These are phyloP conservation scores for Fusarium haematococcum DNA, from an alignment of 2,329 filamentous ascomycete species.

Conservation along the genomic window DNA sequence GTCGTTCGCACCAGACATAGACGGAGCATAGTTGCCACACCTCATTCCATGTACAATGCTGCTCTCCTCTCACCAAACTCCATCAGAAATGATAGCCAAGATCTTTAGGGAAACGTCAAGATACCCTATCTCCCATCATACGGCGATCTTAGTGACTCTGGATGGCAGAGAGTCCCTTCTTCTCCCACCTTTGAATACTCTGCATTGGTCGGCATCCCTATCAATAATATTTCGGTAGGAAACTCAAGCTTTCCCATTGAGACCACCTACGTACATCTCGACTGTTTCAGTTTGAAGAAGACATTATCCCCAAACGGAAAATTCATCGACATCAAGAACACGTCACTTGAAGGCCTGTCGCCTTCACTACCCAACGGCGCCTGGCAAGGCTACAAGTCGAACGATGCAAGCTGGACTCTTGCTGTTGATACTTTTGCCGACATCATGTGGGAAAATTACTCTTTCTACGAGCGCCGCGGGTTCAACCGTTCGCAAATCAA, in stretches of 20 bases:
- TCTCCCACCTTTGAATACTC: not conserved
- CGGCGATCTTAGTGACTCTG: too few relatives aligned
- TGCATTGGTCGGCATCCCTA: not conserved
- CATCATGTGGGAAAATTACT: not conserved
- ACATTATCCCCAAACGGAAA: not conserved
- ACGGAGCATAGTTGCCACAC: not conserved
- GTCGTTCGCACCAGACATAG: too few relatives aligned
- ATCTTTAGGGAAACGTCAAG: not conserved
- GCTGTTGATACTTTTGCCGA: not conserved
- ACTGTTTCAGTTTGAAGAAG: not conserved
- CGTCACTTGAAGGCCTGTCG: not conserved
- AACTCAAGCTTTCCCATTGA: not conserved
- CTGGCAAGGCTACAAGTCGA: not conserved
- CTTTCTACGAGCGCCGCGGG: not conserved
- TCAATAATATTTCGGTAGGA: not conserved
- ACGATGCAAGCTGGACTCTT: not conserved
- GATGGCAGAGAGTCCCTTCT: not conserved
- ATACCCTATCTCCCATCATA: not conserved
- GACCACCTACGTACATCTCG: not conserved
- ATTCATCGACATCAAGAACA: not conserved
- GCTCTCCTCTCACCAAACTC: not conserved
- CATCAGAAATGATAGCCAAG: not conserved
- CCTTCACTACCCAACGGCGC: not conserved
- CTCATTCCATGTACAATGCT: not conserved
- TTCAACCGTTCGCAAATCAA: not conserved